A percentile compares a stretch with the other conserved stretches of the same genome.
Conservation (phyloP, 1,284 basidiomycete genomes). For the Hymenochaete sp. region DNA sequence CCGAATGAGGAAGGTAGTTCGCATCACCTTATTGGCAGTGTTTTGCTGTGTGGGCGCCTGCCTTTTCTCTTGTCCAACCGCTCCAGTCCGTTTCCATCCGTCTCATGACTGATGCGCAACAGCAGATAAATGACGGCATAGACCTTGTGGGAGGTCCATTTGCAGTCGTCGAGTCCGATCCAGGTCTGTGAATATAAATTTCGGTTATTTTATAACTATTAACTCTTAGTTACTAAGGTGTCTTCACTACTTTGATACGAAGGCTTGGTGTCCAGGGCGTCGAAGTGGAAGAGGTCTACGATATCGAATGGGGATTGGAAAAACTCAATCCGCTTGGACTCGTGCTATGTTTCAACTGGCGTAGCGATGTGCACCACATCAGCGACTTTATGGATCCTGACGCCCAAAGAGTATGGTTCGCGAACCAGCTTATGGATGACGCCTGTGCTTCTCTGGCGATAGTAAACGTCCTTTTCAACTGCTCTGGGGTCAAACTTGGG, state of each 20-base stretch:
- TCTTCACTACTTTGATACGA: conserved; percentile 48
- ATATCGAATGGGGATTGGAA: conserved; percentile 53
- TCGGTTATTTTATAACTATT: neutral
- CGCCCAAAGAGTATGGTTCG: conserved; percentile 52
- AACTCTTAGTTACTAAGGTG: conserved; percentile 28
- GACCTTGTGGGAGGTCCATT: conserved; percentile 51
- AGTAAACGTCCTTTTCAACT: conserved; percentile 51
- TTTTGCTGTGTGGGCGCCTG: neutral
- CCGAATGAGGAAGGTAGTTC: conserved; percentile 3
- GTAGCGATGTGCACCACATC: conserved; percentile 36
- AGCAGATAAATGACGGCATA: neutral
- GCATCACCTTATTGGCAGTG: no score
- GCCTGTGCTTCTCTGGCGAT: conserved; percentile 55
- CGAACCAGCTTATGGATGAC: conserved; percentile 57
- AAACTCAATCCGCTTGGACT: conserved; percentile 46
- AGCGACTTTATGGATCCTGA: conserved; percentile 44
- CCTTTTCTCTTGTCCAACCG: neutral
- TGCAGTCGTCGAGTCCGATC: conserved; percentile 56
- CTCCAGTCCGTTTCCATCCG: neutral
- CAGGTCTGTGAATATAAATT: conserved; percentile 29
- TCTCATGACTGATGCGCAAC: neutral
- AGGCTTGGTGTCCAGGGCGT: conserved; percentile 42
- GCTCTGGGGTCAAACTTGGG: conserved; percentile 41
- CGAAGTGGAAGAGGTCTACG: conserved; percentile 50
- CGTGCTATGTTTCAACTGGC: conserved; percentile 53